phyloP scores from a whole-genome alignment of 164 flowering plant genomes.

The Litsea cubeba region DNA sequence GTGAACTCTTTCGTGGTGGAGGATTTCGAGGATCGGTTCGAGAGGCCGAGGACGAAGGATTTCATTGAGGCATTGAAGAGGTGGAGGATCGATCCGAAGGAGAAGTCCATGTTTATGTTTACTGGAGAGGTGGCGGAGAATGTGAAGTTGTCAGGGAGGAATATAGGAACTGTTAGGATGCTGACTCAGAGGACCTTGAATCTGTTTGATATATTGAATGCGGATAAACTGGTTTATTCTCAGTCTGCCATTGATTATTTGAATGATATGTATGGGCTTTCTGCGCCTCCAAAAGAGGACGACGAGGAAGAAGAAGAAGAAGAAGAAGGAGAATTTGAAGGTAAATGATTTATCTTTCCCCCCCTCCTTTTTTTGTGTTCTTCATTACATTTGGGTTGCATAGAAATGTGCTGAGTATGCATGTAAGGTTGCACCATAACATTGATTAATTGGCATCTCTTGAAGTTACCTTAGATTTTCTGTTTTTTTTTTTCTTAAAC shows the following conservation, averaged over 20 bases:
- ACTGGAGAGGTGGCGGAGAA: constrained; percentile 54
- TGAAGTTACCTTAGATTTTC: no score
- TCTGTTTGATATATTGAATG: constrained; percentile 83
- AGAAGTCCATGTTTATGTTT: constrained; percentile 70
- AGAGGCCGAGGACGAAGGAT: constrained; percentile 84
- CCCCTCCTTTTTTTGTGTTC: background rate
- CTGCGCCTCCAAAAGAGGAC: constrained; percentile 4
- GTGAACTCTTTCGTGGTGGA: constrained; percentile 65
- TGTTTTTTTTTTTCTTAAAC: no score
- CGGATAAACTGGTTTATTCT: constrained; percentile 17
- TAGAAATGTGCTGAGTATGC: no score
- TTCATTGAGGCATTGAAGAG: constrained; percentile 76
- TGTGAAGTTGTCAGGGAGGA: constrained; percentile 68
- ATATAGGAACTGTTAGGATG: constrained; percentile 75
- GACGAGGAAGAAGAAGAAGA: constrained; percentile 1
- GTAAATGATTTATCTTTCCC: background rate
- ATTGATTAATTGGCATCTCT: no score
- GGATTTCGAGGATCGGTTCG: constrained; percentile 66
- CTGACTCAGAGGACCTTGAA: constrained; percentile 86
- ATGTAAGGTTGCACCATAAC: no score
- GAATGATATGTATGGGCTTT: constrained; percentile 15
- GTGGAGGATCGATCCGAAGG: constrained; percentile 86
- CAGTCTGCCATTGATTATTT: constrained; percentile 15
- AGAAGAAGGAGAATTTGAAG: constrained; percentile 7
- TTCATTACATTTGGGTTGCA: background rate